Base-by-base conservation (phyloP, 1,284 basidiomycete genomes). In the Malassezia slooffiae region DNA sequence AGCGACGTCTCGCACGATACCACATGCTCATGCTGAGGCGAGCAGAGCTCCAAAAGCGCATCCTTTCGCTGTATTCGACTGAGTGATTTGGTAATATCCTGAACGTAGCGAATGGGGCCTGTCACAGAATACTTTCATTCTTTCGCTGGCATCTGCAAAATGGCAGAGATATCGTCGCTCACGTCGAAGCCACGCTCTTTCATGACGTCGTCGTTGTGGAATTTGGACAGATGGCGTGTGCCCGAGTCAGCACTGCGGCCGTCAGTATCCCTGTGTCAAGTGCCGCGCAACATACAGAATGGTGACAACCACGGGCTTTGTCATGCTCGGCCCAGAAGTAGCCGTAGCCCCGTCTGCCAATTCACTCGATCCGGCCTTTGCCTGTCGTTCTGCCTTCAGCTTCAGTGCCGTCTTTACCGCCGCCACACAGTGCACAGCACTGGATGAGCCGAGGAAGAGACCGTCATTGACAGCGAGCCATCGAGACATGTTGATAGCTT, bases 381-480 rank as follows among this genome's bases (percentile, higher is more conserved):
- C 34, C 11, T 51, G 54, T 1, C 50, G 27, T 22, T 54, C 30
- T 17, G 44, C 42, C 36, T 65, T 69, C 7, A 67, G 45, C 29
- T 51, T 54, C 2, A 64, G 34, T 7, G 64, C 64, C 1, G 59
- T 64, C 3, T 56, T 39, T 10, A 95, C 77, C 54, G 83, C 86
- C 1, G 90, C 85, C 12, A 95, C 80, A 24, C 96, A 76, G 67
- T 97, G 97, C 64, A 90, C 93, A 0, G 93, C 91, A 55, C 86
- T 90, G 44, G 87, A 93, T 0, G 88, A 95, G 4, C 93, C 93
- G 17, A 99, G 75, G 72, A 95, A 96, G 9, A 99, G 74, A 0
- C 91, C 93, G 57, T 99, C 93, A 46, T 60, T 57, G 26, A 57
- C 40, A 13, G 63, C 59, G 12, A 67, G 41, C 40, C 51, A 56